A percentile compares a stretch with the other conserved stretches of the same genome.
phyloP scores from a whole-genome alignment of 495 filamentous ascomycete genomes.

The Glutinoglossum americanum region DNA sequence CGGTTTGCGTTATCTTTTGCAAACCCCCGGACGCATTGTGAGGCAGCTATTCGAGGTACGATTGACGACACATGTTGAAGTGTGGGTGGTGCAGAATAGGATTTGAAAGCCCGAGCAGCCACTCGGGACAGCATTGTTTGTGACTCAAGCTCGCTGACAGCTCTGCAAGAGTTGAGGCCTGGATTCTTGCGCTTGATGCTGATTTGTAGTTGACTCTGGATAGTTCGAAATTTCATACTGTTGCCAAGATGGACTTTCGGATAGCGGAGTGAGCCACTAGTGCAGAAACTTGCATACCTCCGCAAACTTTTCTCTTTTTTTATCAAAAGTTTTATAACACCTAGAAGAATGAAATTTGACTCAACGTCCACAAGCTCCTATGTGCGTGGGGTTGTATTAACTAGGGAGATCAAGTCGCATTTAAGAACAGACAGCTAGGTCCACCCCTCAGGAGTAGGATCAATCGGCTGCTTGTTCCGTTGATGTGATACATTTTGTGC shows the following conservation, averaged over 20 bases:
- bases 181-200: neutral
- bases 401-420: constrained; percentile 36
- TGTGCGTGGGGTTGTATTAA: constrained; percentile 42
- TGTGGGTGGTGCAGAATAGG: constrained; percentile 5
- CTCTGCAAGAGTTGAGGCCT: neutral
- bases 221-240: neutral
- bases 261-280: neutral
- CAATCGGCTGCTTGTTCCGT: constrained; percentile 4
- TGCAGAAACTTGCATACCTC: constrained; percentile 9
- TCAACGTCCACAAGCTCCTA: constrained; percentile 18
- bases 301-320: constrained; percentile 12
- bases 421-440: constrained; percentile 2
- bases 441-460: neutral
- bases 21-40: constrained; percentile 20
- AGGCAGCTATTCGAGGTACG: neutral
- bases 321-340: constrained; percentile 35
- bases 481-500: constrained; percentile 3
- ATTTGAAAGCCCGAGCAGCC: constrained; percentile 10
- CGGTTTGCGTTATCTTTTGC: constrained; percentile 23
- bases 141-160: neutral
- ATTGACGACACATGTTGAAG: neutral
- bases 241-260: neutral
- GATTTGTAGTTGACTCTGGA: neutral
- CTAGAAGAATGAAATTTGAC: constrained; percentile 43
- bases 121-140: constrained; percentile 10